Percentiles rank a stretch among this genome's conserved stretches.
phyloP scores from a whole-genome alignment of 2,329 filamentous ascomycete species.

The Orbilia oligospora region DNA sequence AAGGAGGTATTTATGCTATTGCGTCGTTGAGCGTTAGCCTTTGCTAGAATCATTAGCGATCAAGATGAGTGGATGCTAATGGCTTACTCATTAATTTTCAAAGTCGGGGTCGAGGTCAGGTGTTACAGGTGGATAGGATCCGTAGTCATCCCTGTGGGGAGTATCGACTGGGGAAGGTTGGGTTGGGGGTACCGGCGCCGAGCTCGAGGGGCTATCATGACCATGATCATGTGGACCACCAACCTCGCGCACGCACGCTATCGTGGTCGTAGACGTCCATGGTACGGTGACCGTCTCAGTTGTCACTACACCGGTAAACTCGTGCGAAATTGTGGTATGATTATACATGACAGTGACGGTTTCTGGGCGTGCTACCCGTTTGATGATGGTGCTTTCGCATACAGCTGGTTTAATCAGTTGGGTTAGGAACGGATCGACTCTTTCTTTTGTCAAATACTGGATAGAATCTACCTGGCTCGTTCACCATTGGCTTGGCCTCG shows the following conservation, averaged over 20 bases:
- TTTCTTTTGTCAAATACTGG: constrained; percentile 22
- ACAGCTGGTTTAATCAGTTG: constrained; percentile 21
- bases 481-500: constrained; percentile 25
- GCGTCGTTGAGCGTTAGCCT: constrained; percentile 8
- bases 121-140: not conserved
- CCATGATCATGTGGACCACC: constrained; percentile 20
- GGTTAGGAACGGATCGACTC: constrained; percentile 22
- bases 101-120: not conserved
- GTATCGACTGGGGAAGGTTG: constrained; percentile 9
- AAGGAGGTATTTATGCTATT: not conserved
- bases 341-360: constrained; percentile 27
- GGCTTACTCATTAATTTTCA: constrained; percentile 19
- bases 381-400: constrained; percentile 30
- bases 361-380: constrained; percentile 17
- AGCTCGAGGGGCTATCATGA: too few species aligned
- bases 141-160: not conserved
- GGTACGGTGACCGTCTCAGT: constrained; percentile 6
- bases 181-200: constrained; percentile 6
- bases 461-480: constrained; percentile 20
- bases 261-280: constrained; percentile 19
- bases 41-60: constrained; percentile 21
- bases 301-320: constrained; percentile 25
- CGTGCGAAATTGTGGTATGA: constrained; percentile 21
- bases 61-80: constrained; percentile 4
- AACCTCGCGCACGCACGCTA: constrained; percentile 19